phyloP scores from a whole-genome alignment of 2,329 filamentous ascomycete genomes.

The Pseudogymnoascus sp. region DNA sequence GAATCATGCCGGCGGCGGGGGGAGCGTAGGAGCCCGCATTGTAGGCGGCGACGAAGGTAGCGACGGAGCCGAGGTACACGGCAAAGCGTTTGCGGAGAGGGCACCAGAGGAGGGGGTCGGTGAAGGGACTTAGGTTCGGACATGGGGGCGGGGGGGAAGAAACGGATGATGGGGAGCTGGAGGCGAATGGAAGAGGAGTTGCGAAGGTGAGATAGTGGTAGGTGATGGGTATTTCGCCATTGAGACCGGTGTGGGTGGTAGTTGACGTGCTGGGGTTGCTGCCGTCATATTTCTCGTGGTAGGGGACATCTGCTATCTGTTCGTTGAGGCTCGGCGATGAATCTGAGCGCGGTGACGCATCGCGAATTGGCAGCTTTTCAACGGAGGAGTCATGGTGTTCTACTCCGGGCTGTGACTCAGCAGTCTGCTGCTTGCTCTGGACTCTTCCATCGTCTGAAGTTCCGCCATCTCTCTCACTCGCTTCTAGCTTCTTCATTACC shows the following conservation, averaged over 20 bases:
- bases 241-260: not conserved
- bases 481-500: not conserved
- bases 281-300: not conserved
- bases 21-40: conserved; percentile 75
- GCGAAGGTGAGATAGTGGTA: conserved; percentile 29
- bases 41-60: conserved; percentile 72
- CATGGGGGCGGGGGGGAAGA: conserved; percentile 37
- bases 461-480: not conserved
- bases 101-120: conserved; percentile 69
- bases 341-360: not conserved
- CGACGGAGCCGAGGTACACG: conserved; percentile 66
- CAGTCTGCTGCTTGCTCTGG: not conserved
- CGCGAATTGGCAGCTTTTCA: not conserved
- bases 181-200: conserved; percentile 23
- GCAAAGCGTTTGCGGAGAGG: conserved; percentile 60
- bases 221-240: conserved; percentile 17
- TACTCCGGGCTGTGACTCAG: not conserved
- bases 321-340: not conserved
- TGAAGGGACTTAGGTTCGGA: conserved; percentile 60
- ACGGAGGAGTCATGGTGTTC: not conserved
- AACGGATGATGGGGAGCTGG: conserved; percentile 13
- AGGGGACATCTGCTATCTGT: not conserved
- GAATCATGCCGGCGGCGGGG: conserved; percentile 55
- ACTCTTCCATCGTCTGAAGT: not conserved
- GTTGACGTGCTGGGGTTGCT: not conserved